Evolutionary conservation across 148 eudicot genomes (phyloP), one percentile per base, ranked within the genome.

Genomic region (Amaranthus palmeri): DNA sequence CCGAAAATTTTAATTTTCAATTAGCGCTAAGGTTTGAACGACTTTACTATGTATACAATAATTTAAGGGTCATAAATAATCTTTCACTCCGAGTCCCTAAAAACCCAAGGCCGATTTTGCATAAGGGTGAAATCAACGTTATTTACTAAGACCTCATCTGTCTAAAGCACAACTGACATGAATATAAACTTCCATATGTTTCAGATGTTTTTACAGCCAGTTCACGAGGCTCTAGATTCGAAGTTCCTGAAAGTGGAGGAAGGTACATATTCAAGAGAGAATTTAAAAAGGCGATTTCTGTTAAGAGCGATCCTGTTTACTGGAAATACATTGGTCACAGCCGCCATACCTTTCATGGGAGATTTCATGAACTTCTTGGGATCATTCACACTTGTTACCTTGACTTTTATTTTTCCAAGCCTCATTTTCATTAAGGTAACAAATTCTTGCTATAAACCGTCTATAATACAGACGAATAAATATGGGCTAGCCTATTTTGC

Each of bases 261-360:
- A 76, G 77, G 78, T 69, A 77, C 68, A 59, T 77, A 88, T 78
- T 83, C 92, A 51, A 77, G 69, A 36, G 79, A 72, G 56, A 88
- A 88, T 76, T 25, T 85, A 25, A 80, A 61, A 56, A 81, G 86
- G 14, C 61, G 88, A 54, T 59, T 88, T 43, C 3, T 79, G 62
- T 78, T 86, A 10, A 82, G 87, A 72, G 79, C 80, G 8, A 57
- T 81, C 40, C 71, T 87, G 6, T 85, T 87, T 70, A 40, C 83
- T 7, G 85, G 76, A 61, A 83, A 75, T 74, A 85, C 88, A 55
- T 56, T 78, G 3, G 86, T 85, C 54, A 62, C 88, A 78, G 87
- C 87, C 62, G 88, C 88, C 74, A 78, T 87, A 55, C 91, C 88
- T 52, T 87, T 85, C 71, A 85, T 87, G 87, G 91, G 91, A 8